These are phyloP conservation scores for Kuraishia piskuri DNA, from an alignment of 805 yeast species.

Conservation along the genomic window DNA sequence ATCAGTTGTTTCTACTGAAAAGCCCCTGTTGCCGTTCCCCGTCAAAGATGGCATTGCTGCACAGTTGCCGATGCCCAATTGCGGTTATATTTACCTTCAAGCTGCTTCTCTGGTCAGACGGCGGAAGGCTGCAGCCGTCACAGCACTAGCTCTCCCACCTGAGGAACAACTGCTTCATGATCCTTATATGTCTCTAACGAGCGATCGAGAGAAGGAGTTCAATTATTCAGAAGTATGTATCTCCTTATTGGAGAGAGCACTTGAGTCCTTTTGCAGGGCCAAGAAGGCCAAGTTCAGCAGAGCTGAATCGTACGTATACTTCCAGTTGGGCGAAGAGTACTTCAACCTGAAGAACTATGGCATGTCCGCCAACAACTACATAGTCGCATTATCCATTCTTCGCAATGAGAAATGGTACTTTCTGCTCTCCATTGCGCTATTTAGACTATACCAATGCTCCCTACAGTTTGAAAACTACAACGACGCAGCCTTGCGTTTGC, in stretches of 20 bases:
- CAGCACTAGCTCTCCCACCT: neutral
- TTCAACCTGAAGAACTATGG: slow-evolving; percentile 23
- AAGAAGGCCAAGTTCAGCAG: slow-evolving; percentile 26
- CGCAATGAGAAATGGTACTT: slow-evolving; percentile 32
- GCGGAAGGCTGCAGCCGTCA: slow-evolving; percentile 13
- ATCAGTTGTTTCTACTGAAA: slow-evolving; percentile 27
- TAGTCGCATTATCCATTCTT: slow-evolving; percentile 27
- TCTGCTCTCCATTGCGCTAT: slow-evolving; percentile 23
- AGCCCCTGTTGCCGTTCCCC: slow-evolving; percentile 20
- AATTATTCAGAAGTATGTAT: slow-evolving; percentile 14
- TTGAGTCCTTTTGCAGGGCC: slow-evolving; percentile 27
- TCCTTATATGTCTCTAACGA: slow-evolving; percentile 18
- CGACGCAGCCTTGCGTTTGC: slow-evolving; percentile 23
- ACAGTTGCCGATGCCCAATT: slow-evolving; percentile 28
- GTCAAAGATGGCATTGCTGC: slow-evolving; percentile 10
- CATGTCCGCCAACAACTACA: slow-evolving; percentile 32
- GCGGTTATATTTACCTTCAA: slow-evolving; percentile 33
- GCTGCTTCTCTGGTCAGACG: slow-evolving; percentile 23
- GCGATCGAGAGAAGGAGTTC: slow-evolving; percentile 13
- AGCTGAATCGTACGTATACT: slow-evolving; percentile 32
- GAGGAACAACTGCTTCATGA: slow-evolving; percentile 9
- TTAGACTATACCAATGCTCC: slow-evolving; percentile 31
- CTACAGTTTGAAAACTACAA: slow-evolving; percentile 18
- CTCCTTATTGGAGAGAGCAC: slow-evolving; percentile 25
- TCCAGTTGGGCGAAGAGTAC: slow-evolving; percentile 43